phyloP scores from a whole-genome alignment of 805 yeast genomes.

The Cyberlindnera mississippiensis region DNA sequence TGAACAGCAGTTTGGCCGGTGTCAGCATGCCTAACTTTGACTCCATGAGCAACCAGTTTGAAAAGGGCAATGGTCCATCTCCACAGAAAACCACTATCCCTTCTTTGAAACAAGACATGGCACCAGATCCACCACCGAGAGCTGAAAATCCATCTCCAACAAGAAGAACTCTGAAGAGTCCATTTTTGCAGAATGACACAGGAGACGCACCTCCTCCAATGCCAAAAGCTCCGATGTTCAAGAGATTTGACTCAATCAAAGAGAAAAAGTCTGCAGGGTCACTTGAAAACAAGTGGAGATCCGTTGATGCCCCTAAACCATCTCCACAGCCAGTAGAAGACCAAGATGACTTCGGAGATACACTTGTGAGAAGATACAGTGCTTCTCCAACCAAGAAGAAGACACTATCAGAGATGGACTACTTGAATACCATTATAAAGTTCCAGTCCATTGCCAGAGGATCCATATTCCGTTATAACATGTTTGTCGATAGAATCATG shows the following conservation, averaged over 20 bases:
- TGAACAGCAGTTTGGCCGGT: conserved; percentile 65
- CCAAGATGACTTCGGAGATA: conserved; percentile 7
- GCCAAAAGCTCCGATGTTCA: conserved; percentile 5
- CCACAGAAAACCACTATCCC: conserved; percentile 20
- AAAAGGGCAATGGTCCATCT: conserved; percentile 22
- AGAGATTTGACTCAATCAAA: conserved; percentile 5
- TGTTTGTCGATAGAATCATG: conserved; percentile 61
- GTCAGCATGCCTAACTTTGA: conserved; percentile 75
- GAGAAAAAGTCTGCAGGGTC: background rate
- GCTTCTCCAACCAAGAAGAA: conserved; percentile 22
- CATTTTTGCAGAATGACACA: conserved; percentile 18
- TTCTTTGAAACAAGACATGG: conserved; percentile 6
- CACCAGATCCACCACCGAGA: conserved; percentile 6
- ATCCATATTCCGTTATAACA: conserved; percentile 55
- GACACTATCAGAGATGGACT: conserved; percentile 21
- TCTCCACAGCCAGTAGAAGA: conserved; percentile 3
- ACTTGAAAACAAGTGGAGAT: background rate
- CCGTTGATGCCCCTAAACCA: background rate
- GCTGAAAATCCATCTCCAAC: conserved; percentile 3
- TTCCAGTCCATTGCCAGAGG: conserved; percentile 74
- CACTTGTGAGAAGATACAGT: conserved; percentile 15
- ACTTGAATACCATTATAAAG: conserved; percentile 34
- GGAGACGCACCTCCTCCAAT: conserved; percentile 6
- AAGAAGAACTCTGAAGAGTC: conserved; percentile 14
- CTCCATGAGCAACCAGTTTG: conserved; percentile 42